Evolutionary conservation across 2,329 filamentous ascomycete genomes (phyloP), one percentile per base, ranked within the genome.

Genomic region (Calonectria pteridis): DNA sequence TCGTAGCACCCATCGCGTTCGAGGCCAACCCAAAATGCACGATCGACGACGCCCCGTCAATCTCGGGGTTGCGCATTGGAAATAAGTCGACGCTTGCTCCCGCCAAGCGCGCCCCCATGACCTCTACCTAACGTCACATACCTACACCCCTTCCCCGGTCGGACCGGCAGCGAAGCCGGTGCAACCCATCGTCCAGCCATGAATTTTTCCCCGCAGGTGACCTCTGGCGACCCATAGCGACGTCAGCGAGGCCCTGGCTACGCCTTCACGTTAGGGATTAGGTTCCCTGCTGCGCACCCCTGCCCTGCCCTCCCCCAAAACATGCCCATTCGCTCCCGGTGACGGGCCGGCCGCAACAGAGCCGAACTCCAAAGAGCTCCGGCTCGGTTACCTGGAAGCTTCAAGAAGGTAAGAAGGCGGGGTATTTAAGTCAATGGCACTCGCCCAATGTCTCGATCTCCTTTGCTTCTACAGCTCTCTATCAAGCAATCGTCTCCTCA

Each of bases 81-180:
- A 64, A 46, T 63, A 23, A 46, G 20, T 64, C 37, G 59, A 64
- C 37, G 40, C 59, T 46, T 46, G 53, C 43, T 46, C 33, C 53
- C 20, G 29, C 35, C 40, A 31, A 55, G 20, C 31, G 40, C 55
- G 46, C 51, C 67, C 67, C 43, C 67, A 63, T 69, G 67, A 69
- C 67, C 58, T 18, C n/a, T 9, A n/a, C 55, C 29, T 46, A 69
- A 43, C 67, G 67, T 69, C 67, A 69, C 67, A 69, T 69, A 69
- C 67, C 55, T 64, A 69, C 67, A 69, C 67, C 67, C 67, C 67
- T 64, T 53, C 67, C 63, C 67, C 67, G 67, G 67, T 69, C 58
- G 55, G 67, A 69, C 67, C 67, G 67, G 67, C 67, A 63, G 67
- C 55, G 67, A 33, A 63, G 55, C 67, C 67, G 67, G 67, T 69